Base-by-base conservation (phyloP, 1,284 basidiomycete species). In the Cryptococcus neoformans region DNA sequence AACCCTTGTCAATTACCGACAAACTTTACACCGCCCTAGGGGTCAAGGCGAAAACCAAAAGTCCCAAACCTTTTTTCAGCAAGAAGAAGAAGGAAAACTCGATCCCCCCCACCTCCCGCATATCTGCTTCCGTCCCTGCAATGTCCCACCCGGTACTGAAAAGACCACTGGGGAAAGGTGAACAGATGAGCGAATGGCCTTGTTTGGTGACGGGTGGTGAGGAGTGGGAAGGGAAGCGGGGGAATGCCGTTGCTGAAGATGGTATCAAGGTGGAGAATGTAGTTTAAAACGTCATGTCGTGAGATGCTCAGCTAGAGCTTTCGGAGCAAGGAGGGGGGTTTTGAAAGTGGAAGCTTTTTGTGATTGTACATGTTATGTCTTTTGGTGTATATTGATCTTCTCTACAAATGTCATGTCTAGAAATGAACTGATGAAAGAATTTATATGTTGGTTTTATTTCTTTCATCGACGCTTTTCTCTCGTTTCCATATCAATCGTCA, bases 151-250 rank as follows among this genome's bases (percentile, higher is more conserved):
- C 21, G 21, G 21, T 21, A 21, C 34, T 34, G 28, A 34, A 36
- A 36, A 34, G 38, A 16, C n/a, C 11, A 37, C 38, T 48, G 34
- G 16, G 37, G 39, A 36, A 52, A 12, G 55, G 55, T 1, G 55
- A 53, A 28, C 47, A 55, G 16, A 54, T 45, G 51, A 53, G 21
- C 10, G 51, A 59, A 38, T 59, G 58, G 58, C 58, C 58, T 37
- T 59, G 58, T 36, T 44, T 59, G 2, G 51, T 52, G 2, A 59
- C 54, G 8, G 58, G 58, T 34, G 57, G 57, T 34, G 54, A 59
- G 35, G 58, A 56, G 34, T 53, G 51, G 48, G 44, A 54, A 35
- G 47, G 47, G 28, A 36, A 53, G 10, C 42, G 41, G 21, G 34
- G 12, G 16, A 38, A 28, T 28, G 28, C n/a, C 37, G 37, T 35